These are phyloP conservation scores for Kwoniella sp. DNA, from an alignment of 768 basidiomycete species.

Conservation along the genomic window DNA sequence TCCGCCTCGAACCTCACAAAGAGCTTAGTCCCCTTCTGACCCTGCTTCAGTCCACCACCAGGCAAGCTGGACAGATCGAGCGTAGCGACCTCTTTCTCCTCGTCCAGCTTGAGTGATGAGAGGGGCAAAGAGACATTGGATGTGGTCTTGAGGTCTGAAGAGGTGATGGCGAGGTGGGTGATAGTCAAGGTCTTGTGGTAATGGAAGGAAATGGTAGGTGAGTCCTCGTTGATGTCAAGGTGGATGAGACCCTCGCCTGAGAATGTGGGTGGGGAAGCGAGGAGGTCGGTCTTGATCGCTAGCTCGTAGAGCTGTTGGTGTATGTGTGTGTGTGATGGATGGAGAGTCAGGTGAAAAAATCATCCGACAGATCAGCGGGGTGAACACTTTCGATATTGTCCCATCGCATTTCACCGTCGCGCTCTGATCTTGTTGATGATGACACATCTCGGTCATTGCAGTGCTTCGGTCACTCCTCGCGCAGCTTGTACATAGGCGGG, in stretches of 20 bases:
- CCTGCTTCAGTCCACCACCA: conserved; percentile 63
- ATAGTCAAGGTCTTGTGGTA: conserved; percentile 79
- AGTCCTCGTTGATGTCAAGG: conserved; percentile 36
- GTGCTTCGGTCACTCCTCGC: too few species aligned
- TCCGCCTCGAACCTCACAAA: conserved; percentile 69
- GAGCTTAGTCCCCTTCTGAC: conserved; percentile 62
- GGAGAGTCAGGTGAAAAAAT: neutral
- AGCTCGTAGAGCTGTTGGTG: conserved; percentile 54
- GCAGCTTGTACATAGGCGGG: too few species aligned
- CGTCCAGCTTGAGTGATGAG: conserved; percentile 62
- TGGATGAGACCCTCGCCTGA: conserved; percentile 61
- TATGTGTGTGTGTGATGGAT: neutral
- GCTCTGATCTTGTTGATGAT: too few species aligned
- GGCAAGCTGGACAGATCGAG: conserved; percentile 68
- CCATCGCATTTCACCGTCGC: too few species aligned
- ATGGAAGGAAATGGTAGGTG: conserved; percentile 64
- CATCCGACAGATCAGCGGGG: neutral
- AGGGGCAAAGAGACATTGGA: conserved; percentile 35
- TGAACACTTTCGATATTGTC: too few species aligned
- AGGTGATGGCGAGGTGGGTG: conserved; percentile 57
- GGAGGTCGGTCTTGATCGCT: conserved; percentile 65
- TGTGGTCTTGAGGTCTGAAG: conserved; percentile 44
- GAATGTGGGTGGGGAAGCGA: conserved; percentile 66
- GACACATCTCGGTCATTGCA: too few species aligned
- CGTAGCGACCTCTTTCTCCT: conserved; percentile 67